These are phyloP conservation scores for Sclerotinia sclerotiorum DNA, from an alignment of 2,329 filamentous ascomycete genomes.

Conservation along the genomic window DNA sequence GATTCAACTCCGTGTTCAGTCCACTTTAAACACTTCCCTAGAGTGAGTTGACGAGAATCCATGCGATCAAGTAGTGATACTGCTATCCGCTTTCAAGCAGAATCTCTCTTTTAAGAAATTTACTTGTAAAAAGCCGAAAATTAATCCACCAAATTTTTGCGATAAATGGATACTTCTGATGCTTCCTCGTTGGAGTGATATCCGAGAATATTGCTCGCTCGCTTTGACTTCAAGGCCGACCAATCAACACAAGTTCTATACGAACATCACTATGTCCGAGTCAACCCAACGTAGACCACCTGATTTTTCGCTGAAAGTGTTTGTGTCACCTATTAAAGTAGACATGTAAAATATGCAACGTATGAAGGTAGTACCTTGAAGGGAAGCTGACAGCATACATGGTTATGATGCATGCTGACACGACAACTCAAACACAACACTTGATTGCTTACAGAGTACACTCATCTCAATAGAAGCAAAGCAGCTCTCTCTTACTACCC, in stretches of 20 bases:
- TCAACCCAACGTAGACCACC: not conserved
- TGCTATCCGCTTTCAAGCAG: not conserved
- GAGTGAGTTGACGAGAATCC: not conserved
- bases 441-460: slow-evolving; percentile 3
- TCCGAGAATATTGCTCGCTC: not conserved
- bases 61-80: not conserved
- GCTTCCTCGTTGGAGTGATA: not conserved
- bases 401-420: slow-evolving; percentile 5
- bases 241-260: not conserved
- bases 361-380: not conserved
- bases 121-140: not conserved
- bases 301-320: not conserved
- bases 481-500: not conserved
- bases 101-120: not conserved
- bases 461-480: not conserved
- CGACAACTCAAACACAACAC: not conserved
- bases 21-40: not conserved
- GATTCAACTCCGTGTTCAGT: not conserved
- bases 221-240: not conserved
- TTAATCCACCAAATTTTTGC: not conserved
- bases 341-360: not conserved
- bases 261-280: not conserved
- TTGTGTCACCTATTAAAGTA: not conserved
- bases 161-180: not conserved
- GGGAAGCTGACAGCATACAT: not conserved